phyloP scores from a whole-genome alignment of 495 filamentous ascomycete genomes.

The Aspergillus steynii region DNA sequence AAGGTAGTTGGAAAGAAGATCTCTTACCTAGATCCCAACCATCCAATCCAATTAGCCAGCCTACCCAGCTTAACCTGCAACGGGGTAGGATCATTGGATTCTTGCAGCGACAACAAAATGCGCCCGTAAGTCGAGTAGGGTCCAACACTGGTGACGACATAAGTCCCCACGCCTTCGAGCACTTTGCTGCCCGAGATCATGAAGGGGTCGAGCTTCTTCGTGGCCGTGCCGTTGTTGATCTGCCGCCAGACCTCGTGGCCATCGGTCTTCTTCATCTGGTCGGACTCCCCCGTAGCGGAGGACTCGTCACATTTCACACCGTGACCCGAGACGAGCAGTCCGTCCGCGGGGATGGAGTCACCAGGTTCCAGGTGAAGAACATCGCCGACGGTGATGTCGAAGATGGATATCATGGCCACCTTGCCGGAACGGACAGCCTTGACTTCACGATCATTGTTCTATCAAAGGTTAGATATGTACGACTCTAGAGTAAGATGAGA shows the following conservation, averaged over 20 bases:
- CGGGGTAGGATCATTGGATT: constrained; percentile 62
- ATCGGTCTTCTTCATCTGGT: constrained; percentile 63
- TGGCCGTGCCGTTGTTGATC: constrained; percentile 53
- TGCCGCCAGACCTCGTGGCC: constrained; percentile 59
- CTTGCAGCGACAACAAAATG: constrained; percentile 62
- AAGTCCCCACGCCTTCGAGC: constrained; percentile 64
- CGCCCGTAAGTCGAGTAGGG: constrained; percentile 65
- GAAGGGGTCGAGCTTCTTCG: constrained; percentile 63
- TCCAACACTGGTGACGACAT: constrained; percentile 64
- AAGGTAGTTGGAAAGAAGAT: background rate
- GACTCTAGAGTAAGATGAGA: background rate
- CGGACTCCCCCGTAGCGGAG: constrained; percentile 68
- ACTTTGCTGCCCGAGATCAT: constrained; percentile 66
- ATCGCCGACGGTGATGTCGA: constrained; percentile 71
- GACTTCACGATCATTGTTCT: constrained; percentile 78
- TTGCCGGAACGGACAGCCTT: constrained; percentile 77
- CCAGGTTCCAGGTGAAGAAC: constrained; percentile 73
- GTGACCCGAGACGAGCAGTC: constrained; percentile 61
- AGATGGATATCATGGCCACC: constrained; percentile 68
- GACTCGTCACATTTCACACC: constrained; percentile 70
- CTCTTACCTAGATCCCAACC: constrained; percentile 45
- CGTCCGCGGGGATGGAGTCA: constrained; percentile 66
- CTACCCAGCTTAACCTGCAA: constrained; percentile 63
- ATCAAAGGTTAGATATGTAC: constrained; percentile 11
- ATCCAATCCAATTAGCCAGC: constrained; percentile 66